phyloP scores from a whole-genome alignment of 371 early-diverging fungal species.

The Entomophthora muscae region DNA sequence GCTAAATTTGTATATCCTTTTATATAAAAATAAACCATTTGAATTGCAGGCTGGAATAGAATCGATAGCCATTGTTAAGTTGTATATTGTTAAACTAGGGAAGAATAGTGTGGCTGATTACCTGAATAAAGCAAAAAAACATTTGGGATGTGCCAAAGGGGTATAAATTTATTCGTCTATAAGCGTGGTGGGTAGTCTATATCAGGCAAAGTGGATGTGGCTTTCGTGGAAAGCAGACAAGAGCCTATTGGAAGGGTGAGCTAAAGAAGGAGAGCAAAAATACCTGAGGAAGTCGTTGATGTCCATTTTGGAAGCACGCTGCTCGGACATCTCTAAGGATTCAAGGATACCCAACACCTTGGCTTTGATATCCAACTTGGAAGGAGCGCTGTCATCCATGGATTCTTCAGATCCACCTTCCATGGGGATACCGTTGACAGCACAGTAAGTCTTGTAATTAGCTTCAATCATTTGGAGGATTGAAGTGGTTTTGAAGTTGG shows the following conservation, averaged over 20 bases:
- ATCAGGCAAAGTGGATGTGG: not conserved
- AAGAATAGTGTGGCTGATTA: no score
- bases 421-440: constrained; percentile 32
- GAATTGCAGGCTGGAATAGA: no score
- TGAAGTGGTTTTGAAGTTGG: constrained; percentile 78
- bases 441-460: constrained; percentile 85
- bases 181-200: no score
- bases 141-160: no score
- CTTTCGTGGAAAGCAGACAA: not conserved
- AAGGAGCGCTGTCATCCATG: constrained; percentile 24
- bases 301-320: constrained; percentile 81
- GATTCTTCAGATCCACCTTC: not conserved
- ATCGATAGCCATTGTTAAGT: no score
- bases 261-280: not conserved
- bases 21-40: no score
- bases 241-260: not conserved
- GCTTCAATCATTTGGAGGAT: constrained; percentile 77
- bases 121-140: no score
- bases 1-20: no score
- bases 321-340: constrained; percentile 41
- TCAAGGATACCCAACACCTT: constrained; percentile 52
- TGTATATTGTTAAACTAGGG: no score
- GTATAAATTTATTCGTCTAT: no score
- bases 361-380: constrained; percentile 64
- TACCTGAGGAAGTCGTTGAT: constrained; percentile 75